A percentile compares a stretch with the other conserved stretches of the same genome.
Evolutionary conservation across 1,284 basidiomycete species (phyloP).

Genomic region (Phylloporus sp.): DNA sequence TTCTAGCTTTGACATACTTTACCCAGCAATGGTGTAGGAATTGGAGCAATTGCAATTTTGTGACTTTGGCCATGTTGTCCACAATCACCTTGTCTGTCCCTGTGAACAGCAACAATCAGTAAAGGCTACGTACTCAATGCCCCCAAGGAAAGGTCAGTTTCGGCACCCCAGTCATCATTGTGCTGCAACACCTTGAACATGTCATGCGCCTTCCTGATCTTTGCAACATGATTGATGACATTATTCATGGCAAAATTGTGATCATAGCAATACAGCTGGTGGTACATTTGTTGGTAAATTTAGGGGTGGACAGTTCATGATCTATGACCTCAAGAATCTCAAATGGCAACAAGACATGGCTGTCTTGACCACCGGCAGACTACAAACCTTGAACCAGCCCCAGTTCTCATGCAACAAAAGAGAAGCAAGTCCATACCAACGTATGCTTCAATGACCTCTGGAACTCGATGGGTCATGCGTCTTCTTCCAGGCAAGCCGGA

Average conservation of each 20-base stretch:
- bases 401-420: not conserved
- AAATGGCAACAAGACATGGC: slow-evolving; percentile 81
- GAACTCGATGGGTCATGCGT: slow-evolving; percentile 92
- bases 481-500: slow-evolving; percentile 94
- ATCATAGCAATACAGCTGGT: slow-evolving; percentile 80
- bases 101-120: slow-evolving; percentile 28
- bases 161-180: slow-evolving; percentile 77
- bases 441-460: slow-evolving; percentile 90
- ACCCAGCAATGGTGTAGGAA: slow-evolving; percentile 92
- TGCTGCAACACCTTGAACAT: slow-evolving; percentile 86
- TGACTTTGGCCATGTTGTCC: slow-evolving; percentile 92
- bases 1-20: slow-evolving; percentile 92
- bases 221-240: slow-evolving; percentile 73
- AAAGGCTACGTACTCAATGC: slow-evolving; percentile 57
- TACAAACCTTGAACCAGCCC: slow-evolving; percentile 33
- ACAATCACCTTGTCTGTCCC: slow-evolving; percentile 73
- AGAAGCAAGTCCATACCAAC: slow-evolving; percentile 51
- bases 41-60: slow-evolving; percentile 73
- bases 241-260: slow-evolving; percentile 74
- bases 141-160: slow-evolving; percentile 79
- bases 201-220: slow-evolving; percentile 74
- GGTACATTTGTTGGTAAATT: slow-evolving; percentile 75
- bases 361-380: slow-evolving; percentile 64
- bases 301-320: slow-evolving; percentile 59
- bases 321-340: slow-evolving; percentile 84